Evolutionary conservation across 192 early-diverging fungal genomes (phyloP), one percentile per base, ranked within the genome.

Genomic region (Gonapodya prolifera): DNA sequence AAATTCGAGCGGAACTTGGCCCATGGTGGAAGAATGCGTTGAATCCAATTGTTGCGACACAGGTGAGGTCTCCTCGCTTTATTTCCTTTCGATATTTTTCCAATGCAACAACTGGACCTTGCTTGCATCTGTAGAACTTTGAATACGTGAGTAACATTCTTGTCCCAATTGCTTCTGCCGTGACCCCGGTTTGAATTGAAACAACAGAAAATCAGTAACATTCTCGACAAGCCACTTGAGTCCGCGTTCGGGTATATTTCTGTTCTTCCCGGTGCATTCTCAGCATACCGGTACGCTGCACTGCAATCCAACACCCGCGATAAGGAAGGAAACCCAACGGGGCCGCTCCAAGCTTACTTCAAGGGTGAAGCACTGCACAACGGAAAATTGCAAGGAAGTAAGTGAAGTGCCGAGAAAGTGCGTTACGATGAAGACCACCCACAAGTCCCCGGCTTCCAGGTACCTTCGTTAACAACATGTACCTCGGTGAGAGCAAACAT

Each of bases 221-320:
- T 97, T 70, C 89, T 98, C 28, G 96, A 98, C 86, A 98, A 98
- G 85, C 95, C 96, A 1, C 86, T 98, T 23, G 96, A 98, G 79
- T 94, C 92, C 23, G 90, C 95, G 23, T 96, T 95, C 87, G 96
- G 96, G 33, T 95, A 95, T 84, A 98, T 98, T 75, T 93, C 94
- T 0, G 96, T 96, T 74, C 86, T 98, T 1, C 96, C 96, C 2
- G 96, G 96, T 35, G 96, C 96, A 30, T 98, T 98, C 83, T 97
- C 95, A 0, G 96, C 95, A 23, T 98, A 97, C 84, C 89, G 94
- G 69, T 98, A 93, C 85, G 80, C 81, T 33, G 96, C 95, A 29
- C 83, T 98, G 30, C 86, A 92, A 80, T 90, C 93, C 35, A 87
- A 91, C 8, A 61, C 87, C 77, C 75, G 82, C 2, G 87, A 84